Evolutionary conservation across 1,284 basidiomycete genomes (phyloP), one percentile per base, ranked within the genome.

Genomic region (Rhodofomes roseus): DNA sequence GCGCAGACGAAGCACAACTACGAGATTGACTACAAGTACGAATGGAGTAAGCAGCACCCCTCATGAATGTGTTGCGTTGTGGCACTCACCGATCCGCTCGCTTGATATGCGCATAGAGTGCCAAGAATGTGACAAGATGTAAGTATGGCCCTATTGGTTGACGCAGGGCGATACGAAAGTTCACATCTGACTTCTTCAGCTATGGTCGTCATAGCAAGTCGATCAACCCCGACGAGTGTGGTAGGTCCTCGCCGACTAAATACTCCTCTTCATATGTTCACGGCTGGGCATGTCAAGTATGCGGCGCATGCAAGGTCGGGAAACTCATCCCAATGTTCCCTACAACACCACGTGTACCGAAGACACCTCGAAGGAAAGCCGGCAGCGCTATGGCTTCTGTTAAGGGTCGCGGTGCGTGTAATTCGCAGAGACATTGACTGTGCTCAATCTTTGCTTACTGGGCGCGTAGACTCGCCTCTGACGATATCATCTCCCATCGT

Each of bases 161-260:
- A 39, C 12, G 40, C 34, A 23, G 16, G 16, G 12, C 7, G 5
- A 39, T 39, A 39, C 14, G 7, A 14, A 14, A 3, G 9, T 14
- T 39, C 37, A 39, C 37, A 14, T 12, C 4, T 16, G 37, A 16
- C 37, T 4, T 48, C 25, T 3, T 8, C 60, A 92, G 90, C 52
- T 92, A 91, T 68, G 89, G 90, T 14, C 81, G 91, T 36, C 87
- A 89, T 67, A 87, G 83, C 63, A 91, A 89, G 62, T 92, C 89
- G 14, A 92, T 93, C 65, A 77, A 82, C 20, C 79, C 86, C 8
- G 78, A 83, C n/a, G 81, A 83, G 72, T 85, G 84, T 63, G 78
- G 89, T 85, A 68, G 62, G 84, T 77, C 31, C 9, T 39, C 12
- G 34, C 12, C 34, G 34, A 67, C 68, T 14, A 41, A 20, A 39